These are phyloP conservation scores for Silybum marianum DNA, from an alignment of 129 eudicot genomes.

Conservation along the genomic window DNA sequence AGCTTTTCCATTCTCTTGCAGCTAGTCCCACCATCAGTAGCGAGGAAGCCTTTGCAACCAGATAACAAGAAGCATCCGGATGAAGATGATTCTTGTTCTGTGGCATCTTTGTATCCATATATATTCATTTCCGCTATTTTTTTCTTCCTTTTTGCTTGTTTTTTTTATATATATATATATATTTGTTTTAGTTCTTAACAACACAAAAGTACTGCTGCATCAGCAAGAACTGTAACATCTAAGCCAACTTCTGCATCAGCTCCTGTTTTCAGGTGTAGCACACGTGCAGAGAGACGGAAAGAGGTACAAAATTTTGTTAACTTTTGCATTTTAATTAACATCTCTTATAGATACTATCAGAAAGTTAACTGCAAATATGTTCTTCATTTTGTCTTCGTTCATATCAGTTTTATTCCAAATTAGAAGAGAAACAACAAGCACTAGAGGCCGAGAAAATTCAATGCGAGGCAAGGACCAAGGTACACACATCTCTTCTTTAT, in stretches of 20 bases:
- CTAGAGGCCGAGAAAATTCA: conserved; percentile 80
- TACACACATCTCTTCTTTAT: conserved; percentile 15
- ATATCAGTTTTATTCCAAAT: conserved; percentile 66
- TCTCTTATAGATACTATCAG: conserved; percentile 10
- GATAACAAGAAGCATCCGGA: conserved; percentile 78
- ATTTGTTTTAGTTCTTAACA: conserved; percentile 44
- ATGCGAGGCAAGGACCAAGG: conserved; percentile 83
- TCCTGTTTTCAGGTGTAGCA: conserved; percentile 67
- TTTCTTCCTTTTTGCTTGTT: background rate
- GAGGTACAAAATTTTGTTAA: conserved; percentile 47
- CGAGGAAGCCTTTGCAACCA: conserved; percentile 77
- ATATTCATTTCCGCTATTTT: background rate
- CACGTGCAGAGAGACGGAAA: conserved; percentile 89
- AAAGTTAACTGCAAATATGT: background rate
- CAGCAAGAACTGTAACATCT: conserved; percentile 48
- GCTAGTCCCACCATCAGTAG: conserved; percentile 38
- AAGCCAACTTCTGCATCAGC: conserved; percentile 72
- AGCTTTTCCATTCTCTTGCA: conserved; percentile 30
- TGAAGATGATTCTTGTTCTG: conserved; percentile 73
- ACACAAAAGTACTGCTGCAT: conserved; percentile 48
- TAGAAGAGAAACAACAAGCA: conserved; percentile 86
- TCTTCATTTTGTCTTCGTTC: conserved; percentile 6
- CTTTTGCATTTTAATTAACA: conserved; percentile 3
- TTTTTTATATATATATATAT: background rate
- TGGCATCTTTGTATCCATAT: conserved; percentile 75